phyloP scores from a whole-genome alignment of 2,329 filamentous ascomycete genomes.

The Alternaria consortialis region DNA sequence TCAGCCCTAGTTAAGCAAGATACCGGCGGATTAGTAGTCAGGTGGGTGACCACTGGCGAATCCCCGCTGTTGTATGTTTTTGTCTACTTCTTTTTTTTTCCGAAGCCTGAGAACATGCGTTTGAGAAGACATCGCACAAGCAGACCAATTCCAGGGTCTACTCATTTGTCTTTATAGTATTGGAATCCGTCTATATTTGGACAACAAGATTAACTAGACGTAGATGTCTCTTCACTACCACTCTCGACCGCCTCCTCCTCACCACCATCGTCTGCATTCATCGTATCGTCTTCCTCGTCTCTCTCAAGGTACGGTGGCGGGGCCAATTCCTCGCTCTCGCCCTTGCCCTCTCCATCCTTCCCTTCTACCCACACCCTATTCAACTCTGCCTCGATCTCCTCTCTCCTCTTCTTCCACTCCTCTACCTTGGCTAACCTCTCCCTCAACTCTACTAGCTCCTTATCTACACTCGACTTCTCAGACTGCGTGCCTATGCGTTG shows the following conservation, averaged over 20 bases:
- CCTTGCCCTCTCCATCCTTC: conserved; percentile 25
- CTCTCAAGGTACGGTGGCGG: conserved; percentile 48
- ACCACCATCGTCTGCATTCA: background rate
- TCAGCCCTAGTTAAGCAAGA: background rate
- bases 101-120: background rate
- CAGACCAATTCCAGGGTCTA: too few species aligned
- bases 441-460: conserved; percentile 84
- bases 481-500: conserved; percentile 92
- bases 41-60: background rate
- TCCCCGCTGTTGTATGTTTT: conserved; percentile 6
- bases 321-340: conserved; percentile 45
- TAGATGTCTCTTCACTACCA: background rate
- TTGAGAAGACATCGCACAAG: background rate
- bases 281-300: conserved; percentile 1
- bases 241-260: background rate
- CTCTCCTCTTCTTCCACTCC: conserved; percentile 78
- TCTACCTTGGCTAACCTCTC: conserved; percentile 84
- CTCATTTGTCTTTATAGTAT: too few species aligned
- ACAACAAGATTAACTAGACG: background rate
- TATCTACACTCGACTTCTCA: conserved; percentile 93
- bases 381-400: conserved; percentile 85
- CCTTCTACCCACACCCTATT: conserved; percentile 67
- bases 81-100: background rate
- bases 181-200: too few species aligned
- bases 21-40: background rate